Evolutionary conservation across 768 basidiomycete genomes (phyloP).

Genomic region (Lentinula boryana): DNA sequence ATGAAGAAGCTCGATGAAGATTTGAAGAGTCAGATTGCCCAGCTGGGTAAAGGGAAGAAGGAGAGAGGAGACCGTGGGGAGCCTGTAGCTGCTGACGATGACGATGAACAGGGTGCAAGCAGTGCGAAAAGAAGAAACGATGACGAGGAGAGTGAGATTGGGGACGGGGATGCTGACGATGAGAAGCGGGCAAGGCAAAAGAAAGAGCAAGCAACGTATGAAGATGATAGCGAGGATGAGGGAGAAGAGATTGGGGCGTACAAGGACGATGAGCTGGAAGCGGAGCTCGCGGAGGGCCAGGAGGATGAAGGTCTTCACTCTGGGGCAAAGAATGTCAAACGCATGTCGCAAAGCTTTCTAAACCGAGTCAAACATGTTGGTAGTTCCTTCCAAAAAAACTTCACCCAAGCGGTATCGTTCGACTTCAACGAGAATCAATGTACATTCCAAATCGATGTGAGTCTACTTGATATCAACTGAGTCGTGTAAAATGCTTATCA

Average conservation of each 20-base stretch:
- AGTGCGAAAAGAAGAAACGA: conserved; percentile 34
- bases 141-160: conserved; percentile 70
- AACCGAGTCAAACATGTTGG: conserved; percentile 38
- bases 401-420: conserved; percentile 69
- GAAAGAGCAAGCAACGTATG: conserved; percentile 73
- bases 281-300: conserved; percentile 48
- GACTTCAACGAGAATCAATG: conserved; percentile 61
- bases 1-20: conserved; percentile 82
- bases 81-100: conserved; percentile 48
- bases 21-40: conserved; percentile 68
- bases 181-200: conserved; percentile 67
- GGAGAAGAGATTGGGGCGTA: conserved; percentile 40
- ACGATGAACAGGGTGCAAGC: conserved; percentile 29
- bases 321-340: conserved; percentile 18
- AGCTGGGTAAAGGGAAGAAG: conserved; percentile 78
- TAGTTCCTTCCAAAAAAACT: conserved; percentile 47
- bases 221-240: conserved; percentile 54
- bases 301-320: conserved; percentile 28
- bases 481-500: background rate
- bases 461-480: conserved; percentile 16
- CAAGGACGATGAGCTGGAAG: conserved; percentile 57
- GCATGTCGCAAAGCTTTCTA: conserved; percentile 24
- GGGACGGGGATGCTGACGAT: conserved; percentile 79
- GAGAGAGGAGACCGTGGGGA: conserved; percentile 38
- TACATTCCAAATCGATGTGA: conserved; percentile 79